Conservation (phyloP, 371 early-diverging fungal species). For the Actinomortierella wolfii region DNA sequence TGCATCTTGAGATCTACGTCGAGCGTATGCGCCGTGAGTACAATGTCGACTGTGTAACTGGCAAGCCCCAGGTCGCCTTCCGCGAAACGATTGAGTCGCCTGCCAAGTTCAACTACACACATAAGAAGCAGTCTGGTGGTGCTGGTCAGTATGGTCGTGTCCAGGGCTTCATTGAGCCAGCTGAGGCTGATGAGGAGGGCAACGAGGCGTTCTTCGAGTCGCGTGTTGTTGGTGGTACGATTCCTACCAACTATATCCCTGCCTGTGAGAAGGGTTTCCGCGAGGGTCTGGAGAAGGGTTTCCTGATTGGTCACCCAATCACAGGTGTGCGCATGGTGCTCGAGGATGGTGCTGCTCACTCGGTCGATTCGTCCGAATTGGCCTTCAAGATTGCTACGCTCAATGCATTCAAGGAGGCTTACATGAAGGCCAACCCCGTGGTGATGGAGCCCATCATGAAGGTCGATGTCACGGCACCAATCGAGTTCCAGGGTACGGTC, state of each 20-base stretch:
- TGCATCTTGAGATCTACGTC: slow-evolving; percentile 93
- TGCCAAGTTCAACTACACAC: slow-evolving; percentile 93
- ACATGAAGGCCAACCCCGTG: slow-evolving; percentile 77
- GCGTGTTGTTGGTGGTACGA: slow-evolving; percentile 91
- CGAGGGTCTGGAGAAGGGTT: slow-evolving; percentile 92
- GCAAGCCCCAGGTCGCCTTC: slow-evolving; percentile 97
- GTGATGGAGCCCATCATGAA: slow-evolving; percentile 98
- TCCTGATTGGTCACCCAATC: slow-evolving; percentile 91
- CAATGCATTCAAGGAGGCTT: slow-evolving; percentile 91
- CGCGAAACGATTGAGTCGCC: slow-evolving; percentile 87
- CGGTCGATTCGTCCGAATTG: slow-evolving; percentile 96
- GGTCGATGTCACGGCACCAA: slow-evolving; percentile 89
- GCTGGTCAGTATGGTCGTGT: slow-evolving; percentile 97
- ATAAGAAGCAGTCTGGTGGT: slow-evolving; percentile 98
- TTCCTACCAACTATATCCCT: slow-evolving; percentile 94
- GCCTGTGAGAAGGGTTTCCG: slow-evolving; percentile 96
- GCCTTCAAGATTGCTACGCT: slow-evolving; percentile 94
- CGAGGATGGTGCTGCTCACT: slow-evolving; percentile 93
- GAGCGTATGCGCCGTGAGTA: slow-evolving; percentile 98
- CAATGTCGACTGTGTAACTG: slow-evolving; percentile 90
- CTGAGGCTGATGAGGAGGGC: slow-evolving; percentile 63
- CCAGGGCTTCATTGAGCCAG: slow-evolving; percentile 90
- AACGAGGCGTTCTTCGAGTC: slow-evolving; percentile 69
- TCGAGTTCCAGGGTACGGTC: slow-evolving; percentile 94
- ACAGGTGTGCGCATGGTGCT: slow-evolving; percentile 90